Conservation (phyloP, 352 stramenopile genomes). For the Globisporangium acanthophoron region DNA sequence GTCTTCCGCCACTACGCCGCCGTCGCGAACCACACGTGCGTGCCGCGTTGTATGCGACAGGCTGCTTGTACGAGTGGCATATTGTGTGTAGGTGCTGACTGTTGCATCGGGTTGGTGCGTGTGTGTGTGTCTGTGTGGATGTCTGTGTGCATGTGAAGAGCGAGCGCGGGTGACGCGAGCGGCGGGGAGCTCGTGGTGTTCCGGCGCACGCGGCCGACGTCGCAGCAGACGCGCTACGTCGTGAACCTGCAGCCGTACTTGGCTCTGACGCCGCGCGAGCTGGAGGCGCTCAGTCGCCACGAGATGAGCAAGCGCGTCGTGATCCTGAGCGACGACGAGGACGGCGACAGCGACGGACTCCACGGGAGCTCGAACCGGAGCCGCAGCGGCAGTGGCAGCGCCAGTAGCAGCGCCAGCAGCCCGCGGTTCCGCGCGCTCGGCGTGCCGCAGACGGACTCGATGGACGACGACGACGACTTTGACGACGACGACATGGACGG, state of each 20-base stretch:
- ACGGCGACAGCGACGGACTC: slow-evolving; percentile 8
- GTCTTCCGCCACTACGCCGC: slow-evolving; percentile 71
- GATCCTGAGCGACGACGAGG: neutral
- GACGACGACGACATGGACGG: slow-evolving; percentile 52
- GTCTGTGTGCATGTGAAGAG: slow-evolving; percentile 3
- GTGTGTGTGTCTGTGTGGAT: neutral
- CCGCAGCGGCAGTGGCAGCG: slow-evolving; percentile 21
- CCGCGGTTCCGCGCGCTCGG: slow-evolving; percentile 27
- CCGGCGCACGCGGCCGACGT: slow-evolving; percentile 8
- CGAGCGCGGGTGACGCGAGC: slow-evolving; percentile 2
- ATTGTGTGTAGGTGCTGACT: neutral
- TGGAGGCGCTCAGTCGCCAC: slow-evolving; percentile 30
- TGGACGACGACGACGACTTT: slow-evolving; percentile 17
- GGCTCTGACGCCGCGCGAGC: slow-evolving; percentile 36
- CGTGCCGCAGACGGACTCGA: slow-evolving; percentile 23
- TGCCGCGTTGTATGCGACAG: neutral
- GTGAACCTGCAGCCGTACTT: slow-evolving; percentile 34
- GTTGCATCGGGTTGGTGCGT: neutral
- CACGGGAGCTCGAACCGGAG: slow-evolving; percentile 3
- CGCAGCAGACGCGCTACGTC: slow-evolving; percentile 7
- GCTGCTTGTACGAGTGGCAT: neutral
- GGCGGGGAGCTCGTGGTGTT: slow-evolving; percentile 43
- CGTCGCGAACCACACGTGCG: slow-evolving; percentile 28
- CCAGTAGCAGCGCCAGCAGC: slow-evolving; percentile 19
- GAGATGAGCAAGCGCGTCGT: slow-evolving; percentile 23